Evolutionary conservation across 2,329 filamentous ascomycete genomes (phyloP), one percentile per base, ranked within the genome.

Genomic region (Fusarium falciforme): DNA sequence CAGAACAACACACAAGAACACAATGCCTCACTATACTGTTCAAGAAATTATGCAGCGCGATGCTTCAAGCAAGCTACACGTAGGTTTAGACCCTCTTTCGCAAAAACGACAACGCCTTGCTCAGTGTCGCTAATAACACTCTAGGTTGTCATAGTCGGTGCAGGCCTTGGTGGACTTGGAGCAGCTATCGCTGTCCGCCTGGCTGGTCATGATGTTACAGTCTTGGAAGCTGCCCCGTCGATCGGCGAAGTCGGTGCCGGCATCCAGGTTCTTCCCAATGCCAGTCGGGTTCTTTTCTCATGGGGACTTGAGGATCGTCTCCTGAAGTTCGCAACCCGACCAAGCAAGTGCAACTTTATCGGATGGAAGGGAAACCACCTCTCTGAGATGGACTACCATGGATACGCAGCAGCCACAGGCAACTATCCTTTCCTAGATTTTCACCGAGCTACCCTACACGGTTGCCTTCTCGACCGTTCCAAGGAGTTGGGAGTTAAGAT

Each of bases 381-480:
- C 42, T 71, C 74, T 0, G 73, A 74, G 16, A 77, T 77, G 74
- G 75, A 78, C 42, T 77, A 75, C 16, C 71, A 77, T 25, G 68
- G 60, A 3, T 77, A 78, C 17, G 44, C 75, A 0, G 72, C 64
- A 27, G 76, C 74, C 9, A 66, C 67, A 29, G 73, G 75, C 31
- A 70, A 72, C 0, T 70, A 71, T 38, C 86, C 85, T 1, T 86
- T 87, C 69, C 83, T 85, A 73, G 84, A 87, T 61, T 80, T 87
- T n/a, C 86, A 88, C 77, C 83, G 87, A 25, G 86, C 86, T 42
- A 85, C 87, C 72, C 84, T 87, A 38, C 84, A 87, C 71, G 77
- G 76, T 31, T 83, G 84, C 22, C 78, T 88, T 12, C 79, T 86
- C 0, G 76, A 80, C 9, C 81, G 83, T 38, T 85, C 85, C 17